Conservation (phyloP, 331 rosid genomes). For the Acacia pycnantha region DNA sequence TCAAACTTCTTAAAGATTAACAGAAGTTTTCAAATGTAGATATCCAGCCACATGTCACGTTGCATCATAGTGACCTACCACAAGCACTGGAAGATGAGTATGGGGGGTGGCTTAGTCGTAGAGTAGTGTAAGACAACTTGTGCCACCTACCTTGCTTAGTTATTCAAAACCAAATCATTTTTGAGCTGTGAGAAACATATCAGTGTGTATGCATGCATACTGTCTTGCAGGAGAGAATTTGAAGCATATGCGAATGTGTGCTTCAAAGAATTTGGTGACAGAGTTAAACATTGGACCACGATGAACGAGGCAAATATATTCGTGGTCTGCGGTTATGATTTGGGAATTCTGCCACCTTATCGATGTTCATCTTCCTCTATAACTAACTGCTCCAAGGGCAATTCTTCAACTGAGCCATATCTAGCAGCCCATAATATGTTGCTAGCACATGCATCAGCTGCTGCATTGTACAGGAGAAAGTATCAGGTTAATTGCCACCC, state of each 20-base stretch:
- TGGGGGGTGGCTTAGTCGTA: slow-evolving; percentile 56
- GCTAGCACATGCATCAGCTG: slow-evolving; percentile 58
- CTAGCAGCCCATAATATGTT: slow-evolving; percentile 50
- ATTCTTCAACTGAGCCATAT: slow-evolving; percentile 67
- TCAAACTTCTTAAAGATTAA: neutral
- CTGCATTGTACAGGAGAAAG: slow-evolving; percentile 41
- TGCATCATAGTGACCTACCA: slow-evolving; percentile 51
- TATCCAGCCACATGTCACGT: slow-evolving; percentile 61
- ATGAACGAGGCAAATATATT: slow-evolving; percentile 49
- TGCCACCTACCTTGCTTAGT: neutral
- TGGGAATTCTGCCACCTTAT: slow-evolving; percentile 41
- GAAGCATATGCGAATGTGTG: slow-evolving; percentile 51
- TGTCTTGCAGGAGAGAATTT: slow-evolving; percentile 48
- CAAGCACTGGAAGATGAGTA: slow-evolving; percentile 64
- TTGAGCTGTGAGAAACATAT: neutral
- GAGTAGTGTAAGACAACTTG: slow-evolving; percentile 39
- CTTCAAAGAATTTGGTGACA: slow-evolving; percentile 54
- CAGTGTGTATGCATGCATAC: neutral
- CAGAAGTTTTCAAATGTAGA: slow-evolving; percentile 29
- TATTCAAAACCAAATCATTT: neutral
- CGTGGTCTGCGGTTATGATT: slow-evolving; percentile 31
- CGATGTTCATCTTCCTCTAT: slow-evolving; percentile 42
- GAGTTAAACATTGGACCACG: slow-evolving; percentile 57
- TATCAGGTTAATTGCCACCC: slow-evolving; percentile 38
- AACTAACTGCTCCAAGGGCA: slow-evolving; percentile 44